Evolutionary conservation across 352 stramenopile species (phyloP), one percentile per base, ranked within the genome.

Genomic region (Phytophthora meadii): DNA sequence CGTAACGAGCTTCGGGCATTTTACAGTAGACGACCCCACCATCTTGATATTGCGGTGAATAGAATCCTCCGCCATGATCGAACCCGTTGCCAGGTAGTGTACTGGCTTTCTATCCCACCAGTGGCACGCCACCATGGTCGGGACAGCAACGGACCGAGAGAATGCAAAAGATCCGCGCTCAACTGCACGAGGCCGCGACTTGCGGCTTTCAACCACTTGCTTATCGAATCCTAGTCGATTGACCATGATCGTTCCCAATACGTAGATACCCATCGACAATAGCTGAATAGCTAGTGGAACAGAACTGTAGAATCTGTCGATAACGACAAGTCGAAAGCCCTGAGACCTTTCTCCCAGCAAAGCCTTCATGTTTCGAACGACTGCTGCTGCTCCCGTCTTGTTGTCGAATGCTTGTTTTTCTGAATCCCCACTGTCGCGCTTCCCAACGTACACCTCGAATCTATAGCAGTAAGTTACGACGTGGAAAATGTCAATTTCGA

Each of bases 291-390:
- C 30, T 0, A 80, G 57, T 0, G 51, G 37, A 0, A 77, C 44
- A 0, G 46, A 57, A 6, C 55, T 57, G 22, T 80, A 77, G 34
- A 66, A 80, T 0, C 68, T 51, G 37, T 80, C 68, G 15, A 72
- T 57, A 0, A 66, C 48, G 3, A 74, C 59, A 3, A 59, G 9
- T 14, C 47, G 48, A 32, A 51, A 59, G 17, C 48, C 61, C 36
- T 11, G 24, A 30, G 44, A 12, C 10, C 22, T 4, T 28, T 52
- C 15, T 6, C 24, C 37, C 4, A 60, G 50, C 6, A 70, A 34
- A 5, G 40, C 32, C 19, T 70, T 58, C 32, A 79, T 17, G 17
- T 66, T 66, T 0, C 49, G 58, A 11, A 60, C 22, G 0, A 60
- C 58, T 1, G 58, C 58, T 6, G 49, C 49, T 9, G 41, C 48